Evolutionary conservation across 1,139 yeast genomes (phyloP).

Genomic region (Hyphopichia burtonii): DNA sequence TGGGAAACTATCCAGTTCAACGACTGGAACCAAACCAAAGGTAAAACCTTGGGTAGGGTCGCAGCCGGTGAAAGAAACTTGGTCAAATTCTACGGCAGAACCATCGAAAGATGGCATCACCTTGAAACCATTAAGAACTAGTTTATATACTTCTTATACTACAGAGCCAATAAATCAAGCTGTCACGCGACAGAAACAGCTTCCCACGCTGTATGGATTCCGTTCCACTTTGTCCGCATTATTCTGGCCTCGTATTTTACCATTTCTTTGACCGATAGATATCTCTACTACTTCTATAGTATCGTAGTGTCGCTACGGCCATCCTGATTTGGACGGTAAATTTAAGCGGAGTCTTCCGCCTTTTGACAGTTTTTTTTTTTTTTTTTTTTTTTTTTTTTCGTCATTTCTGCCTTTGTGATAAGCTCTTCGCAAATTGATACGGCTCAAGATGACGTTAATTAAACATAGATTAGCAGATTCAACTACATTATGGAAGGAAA

Average conservation of each 20-base stretch:
- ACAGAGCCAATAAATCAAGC: no score
- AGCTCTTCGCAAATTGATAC: background rate
- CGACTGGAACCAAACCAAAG: constrained; percentile 40
- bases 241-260: no score
- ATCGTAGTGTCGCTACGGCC: no score
- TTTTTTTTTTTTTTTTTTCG: background rate
- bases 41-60: constrained; percentile 32
- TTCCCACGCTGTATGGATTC: no score
- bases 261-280: no score
- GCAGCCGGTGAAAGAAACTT: constrained; percentile 33
- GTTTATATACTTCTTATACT: no score
- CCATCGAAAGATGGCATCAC: constrained; percentile 42
- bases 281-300: no score
- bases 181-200: no score
- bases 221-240: no score
- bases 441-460: background rate
- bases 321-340: no score
- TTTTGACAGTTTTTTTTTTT: background rate
- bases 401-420: background rate
- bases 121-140: constrained; percentile 1
- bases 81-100: constrained; percentile 30
- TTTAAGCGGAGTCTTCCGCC: background rate
- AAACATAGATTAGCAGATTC: no score
- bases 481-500: no score
- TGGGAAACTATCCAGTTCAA: constrained; percentile 35